A percentile compares a stretch with the other conserved stretches of the same genome.
phyloP scores from a whole-genome alignment of 805 yeast species.

The Metschnikowia sp. region DNA sequence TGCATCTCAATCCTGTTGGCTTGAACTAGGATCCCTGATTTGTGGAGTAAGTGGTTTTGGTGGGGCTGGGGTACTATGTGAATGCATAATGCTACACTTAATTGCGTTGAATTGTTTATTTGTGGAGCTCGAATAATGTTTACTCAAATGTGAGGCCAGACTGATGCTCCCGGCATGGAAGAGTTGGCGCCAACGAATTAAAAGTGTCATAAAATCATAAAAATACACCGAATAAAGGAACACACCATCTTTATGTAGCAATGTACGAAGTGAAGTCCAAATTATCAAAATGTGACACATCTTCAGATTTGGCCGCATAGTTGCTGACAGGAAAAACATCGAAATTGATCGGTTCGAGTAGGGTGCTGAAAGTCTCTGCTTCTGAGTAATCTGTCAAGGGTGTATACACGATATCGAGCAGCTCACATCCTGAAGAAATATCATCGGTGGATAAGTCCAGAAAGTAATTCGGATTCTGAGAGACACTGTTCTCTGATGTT shows the following conservation, averaged over 20 bases:
- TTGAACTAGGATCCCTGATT: too few relatives aligned
- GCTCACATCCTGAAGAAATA: neutral
- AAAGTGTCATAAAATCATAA: too few relatives aligned
- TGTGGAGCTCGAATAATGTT: too few relatives aligned
- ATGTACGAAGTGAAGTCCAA: conserved; percentile 22
- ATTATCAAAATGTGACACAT: conserved; percentile 17
- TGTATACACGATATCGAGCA: conserved; percentile 1
- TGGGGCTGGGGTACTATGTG: too few relatives aligned
- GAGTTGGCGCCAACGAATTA: too few relatives aligned
- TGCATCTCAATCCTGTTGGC: too few relatives aligned
- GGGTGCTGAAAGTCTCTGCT: conserved; percentile 5
- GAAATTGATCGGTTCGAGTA: conserved; percentile 13
- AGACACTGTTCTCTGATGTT: neutral
- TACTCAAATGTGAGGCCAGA: too few relatives aligned
- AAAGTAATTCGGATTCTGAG: conserved; percentile 14
- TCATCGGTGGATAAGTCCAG: conserved; percentile 7
- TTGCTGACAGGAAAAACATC: conserved; percentile 5
- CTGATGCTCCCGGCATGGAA: too few relatives aligned
- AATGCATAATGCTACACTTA: too few relatives aligned
- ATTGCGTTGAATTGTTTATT: too few relatives aligned
- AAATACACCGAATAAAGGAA: too few relatives aligned
- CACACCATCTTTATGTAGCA: neutral
- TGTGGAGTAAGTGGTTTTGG: too few relatives aligned
- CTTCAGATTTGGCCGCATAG: conserved; percentile 11
- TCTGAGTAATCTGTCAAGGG: conserved; percentile 8